A percentile compares a stretch with the other conserved stretches of the same genome.
These are phyloP conservation scores for Diplotaxis tenuifolia DNA, from an alignment of 345 rosid species.

Conservation along the genomic window DNA sequence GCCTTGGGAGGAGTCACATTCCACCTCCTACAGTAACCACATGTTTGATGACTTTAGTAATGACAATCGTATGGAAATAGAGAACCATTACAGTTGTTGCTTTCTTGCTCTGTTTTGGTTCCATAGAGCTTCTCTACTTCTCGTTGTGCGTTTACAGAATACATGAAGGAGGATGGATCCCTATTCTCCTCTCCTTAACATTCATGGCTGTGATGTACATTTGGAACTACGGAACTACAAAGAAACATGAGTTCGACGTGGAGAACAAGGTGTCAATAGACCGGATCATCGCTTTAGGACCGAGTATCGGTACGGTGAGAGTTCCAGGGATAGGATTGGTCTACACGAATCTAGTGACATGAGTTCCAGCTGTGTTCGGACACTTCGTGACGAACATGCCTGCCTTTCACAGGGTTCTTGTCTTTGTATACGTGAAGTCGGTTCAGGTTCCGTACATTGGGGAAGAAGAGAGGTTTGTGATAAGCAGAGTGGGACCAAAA, in stretches of 20 bases:
- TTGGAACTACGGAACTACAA: conserved; percentile 83
- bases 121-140: conserved; percentile 65
- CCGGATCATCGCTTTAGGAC: conserved; percentile 60
- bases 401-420: conserved; percentile 72
- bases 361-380: conserved; percentile 80
- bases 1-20: no score
- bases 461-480: conserved; percentile 60
- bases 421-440: conserved; percentile 73
- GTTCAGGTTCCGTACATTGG: conserved; percentile 73
- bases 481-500: conserved; percentile 68
- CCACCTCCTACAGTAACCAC: no score
- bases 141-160: conserved; percentile 63
- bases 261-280: conserved; percentile 80
- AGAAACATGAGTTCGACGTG: conserved; percentile 69
- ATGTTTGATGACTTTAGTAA: conserved; percentile 64
- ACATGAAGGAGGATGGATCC: conserved; percentile 82
- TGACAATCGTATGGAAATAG: conserved; percentile 68
- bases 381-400: conserved; percentile 85
- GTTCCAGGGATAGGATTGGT: conserved; percentile 84
- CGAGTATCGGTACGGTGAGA: conserved; percentile 80
- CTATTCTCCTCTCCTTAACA: conserved; percentile 54
- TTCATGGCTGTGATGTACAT: conserved; percentile 64
- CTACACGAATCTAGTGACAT: conserved; percentile 63
- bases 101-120: conserved; percentile 58
- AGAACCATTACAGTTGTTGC: conserved; percentile 41